Evolutionary conservation across 192 early-diverging fungal species (phyloP), one percentile per base, ranked within the genome.

Genomic region (Diversispora eburnea): DNA sequence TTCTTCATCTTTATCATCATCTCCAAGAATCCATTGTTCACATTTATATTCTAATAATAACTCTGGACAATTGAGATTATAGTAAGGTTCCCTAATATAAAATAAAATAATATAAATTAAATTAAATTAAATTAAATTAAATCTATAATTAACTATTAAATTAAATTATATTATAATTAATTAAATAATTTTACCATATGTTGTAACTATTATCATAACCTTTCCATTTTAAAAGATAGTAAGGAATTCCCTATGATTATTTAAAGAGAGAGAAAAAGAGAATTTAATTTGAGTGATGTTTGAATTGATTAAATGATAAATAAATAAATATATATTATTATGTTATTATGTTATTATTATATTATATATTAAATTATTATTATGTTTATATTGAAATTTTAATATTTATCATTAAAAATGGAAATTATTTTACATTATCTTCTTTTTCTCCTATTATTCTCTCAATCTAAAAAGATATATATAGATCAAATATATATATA

Each of bases 61-160:
- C 19, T 66, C 64, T 10, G 64, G 5, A 49, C 64, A 66, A 66
- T 66, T 64, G 20, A 66, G 64, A 66, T 66, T 66, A n/a, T 66
- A 46, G 48, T 3, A 20, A 42, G 64, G 64, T 66, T 66, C 64
- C 64, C 64, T 54, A 54, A 12, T 13, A 54, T 10, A 54, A 17
- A 0, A 17, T 13, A 54, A 54, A 12, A 17, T 17, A 54, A 54
- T 17, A 17, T 17, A 54, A 13, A 17, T 17, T 54, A 4, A 54
- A 13, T 54, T n/a, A n/a, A n/a, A n/a, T n/a, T n/a, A 17, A 10
- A 17, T 54, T 4, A 4, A 51, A 51, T 4, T 54, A 49, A 17
- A 17, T 54, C n/a, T 54, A 54, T 10, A 17, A 0, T 17, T 17
- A 54, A 54, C 3, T 3, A 10, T 13, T 17, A 54, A 13, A 54